Conservation (phyloP, 441 rosid genomes). For the Bocquillonia castaneifolia region DNA sequence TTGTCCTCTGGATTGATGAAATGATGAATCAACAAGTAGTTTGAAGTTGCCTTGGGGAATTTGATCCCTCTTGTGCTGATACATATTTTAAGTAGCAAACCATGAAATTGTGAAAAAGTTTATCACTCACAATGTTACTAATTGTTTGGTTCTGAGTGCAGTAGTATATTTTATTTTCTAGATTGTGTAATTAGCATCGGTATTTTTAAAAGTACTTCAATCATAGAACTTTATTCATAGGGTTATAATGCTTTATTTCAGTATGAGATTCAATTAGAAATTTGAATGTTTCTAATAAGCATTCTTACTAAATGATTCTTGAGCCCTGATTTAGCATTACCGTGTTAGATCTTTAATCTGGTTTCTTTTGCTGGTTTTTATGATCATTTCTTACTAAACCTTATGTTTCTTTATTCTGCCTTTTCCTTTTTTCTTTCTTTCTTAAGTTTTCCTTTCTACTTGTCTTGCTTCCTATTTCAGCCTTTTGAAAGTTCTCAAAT, state of each 20-base stretch:
- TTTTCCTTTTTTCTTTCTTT: neutral
- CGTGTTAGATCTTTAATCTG: neutral
- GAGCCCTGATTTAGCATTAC: neutral
- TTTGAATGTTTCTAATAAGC: neutral
- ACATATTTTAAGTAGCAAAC: neutral
- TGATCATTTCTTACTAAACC: neutral
- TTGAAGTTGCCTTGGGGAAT: neutral
- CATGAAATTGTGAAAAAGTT: neutral
- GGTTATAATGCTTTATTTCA: neutral
- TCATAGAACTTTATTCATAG: neutral
- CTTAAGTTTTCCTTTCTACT: neutral
- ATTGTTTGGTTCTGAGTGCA: neutral
- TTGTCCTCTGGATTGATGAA: neutral
- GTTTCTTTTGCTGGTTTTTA: neutral
- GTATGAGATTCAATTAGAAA: neutral
- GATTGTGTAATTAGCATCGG: neutral
- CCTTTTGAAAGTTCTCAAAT: neutral
- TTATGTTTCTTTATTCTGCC: neutral
- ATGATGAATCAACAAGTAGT: neutral
- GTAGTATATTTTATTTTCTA: neutral
- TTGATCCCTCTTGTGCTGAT: neutral
- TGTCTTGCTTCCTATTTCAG: neutral
- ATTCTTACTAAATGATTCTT: neutral
- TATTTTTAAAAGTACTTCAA: neutral
- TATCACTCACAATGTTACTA: neutral